A percentile compares a stretch with the other conserved stretches of the same genome.
phyloP scores from a whole-genome alignment of 2,329 filamentous ascomycete species.

The Chrysoporthe puriensis region DNA sequence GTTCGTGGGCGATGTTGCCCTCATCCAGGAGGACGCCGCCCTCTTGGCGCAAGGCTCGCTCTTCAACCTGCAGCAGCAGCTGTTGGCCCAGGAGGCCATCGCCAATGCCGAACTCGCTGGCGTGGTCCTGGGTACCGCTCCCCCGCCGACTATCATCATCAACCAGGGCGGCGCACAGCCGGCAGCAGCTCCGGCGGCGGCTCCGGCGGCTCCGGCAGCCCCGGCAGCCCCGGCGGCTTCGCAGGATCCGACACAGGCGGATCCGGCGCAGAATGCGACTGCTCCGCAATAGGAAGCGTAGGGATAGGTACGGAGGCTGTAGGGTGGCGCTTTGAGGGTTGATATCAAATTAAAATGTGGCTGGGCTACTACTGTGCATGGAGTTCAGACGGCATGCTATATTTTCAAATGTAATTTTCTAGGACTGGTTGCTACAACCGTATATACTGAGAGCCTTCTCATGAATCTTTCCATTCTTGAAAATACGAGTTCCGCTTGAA shows the following conservation, averaged over 20 bases:
- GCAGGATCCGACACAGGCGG: too few species aligned
- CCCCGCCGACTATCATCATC: constrained; percentile 25
- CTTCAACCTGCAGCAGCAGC: constrained; percentile 34
- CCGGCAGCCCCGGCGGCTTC: background rate
- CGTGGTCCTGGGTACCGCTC: constrained; percentile 31
- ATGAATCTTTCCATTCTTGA: background rate
- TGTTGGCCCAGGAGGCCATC: constrained; percentile 37
- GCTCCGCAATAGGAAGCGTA: too few species aligned
- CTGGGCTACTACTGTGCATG: background rate
- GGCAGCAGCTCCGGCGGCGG: too few species aligned
- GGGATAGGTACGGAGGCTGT: background rate
- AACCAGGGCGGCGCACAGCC: background rate
- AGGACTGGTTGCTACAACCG: background rate
- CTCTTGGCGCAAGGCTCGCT: constrained; percentile 36
- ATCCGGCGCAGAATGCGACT: background rate
- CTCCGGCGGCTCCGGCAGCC: too few species aligned
- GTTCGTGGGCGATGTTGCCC: constrained; percentile 40
- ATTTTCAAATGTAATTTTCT: background rate
- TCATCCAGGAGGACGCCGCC: constrained; percentile 41
- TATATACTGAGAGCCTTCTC: constrained; percentile 6
- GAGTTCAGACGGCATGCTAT: background rate
- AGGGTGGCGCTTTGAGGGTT: constrained; percentile 2
- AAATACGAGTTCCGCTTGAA: too few species aligned
- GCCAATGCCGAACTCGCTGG: constrained; percentile 35
- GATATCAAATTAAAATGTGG: background rate